A percentile compares a stretch with the other conserved stretches of the same genome.
phyloP scores from a whole-genome alignment of 164 flowering plant genomes.

The Magnolia changhungtana region DNA sequence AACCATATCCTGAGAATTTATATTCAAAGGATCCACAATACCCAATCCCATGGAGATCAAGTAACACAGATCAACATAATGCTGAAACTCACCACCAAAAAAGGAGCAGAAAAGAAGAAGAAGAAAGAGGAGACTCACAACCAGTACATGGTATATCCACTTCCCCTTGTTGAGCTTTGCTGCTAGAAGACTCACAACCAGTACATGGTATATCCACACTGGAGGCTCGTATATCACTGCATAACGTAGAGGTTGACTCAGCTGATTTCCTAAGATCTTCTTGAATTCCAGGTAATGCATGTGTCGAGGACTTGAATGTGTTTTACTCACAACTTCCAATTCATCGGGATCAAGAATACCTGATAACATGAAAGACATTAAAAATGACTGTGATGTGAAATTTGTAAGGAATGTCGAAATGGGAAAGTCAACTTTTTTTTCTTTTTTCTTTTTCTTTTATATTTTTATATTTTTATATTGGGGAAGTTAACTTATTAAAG shows the following conservation, averaged over 20 bases:
- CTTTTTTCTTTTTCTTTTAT: no score
- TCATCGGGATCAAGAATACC: conserved; percentile 93
- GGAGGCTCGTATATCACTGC: conserved; percentile 68
- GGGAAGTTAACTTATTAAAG: not conserved
- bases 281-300: conserved; percentile 57
- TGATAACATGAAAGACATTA: conserved; percentile 17
- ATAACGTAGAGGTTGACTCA: conserved; percentile 70
- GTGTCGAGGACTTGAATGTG: conserved; percentile 39
- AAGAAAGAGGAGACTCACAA: conserved; percentile 33
- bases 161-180: conserved; percentile 19
- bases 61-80: no score
- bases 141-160: conserved; percentile 15
- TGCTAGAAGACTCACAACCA: conserved; percentile 1
- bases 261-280: conserved; percentile 68
- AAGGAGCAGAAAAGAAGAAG: no score
- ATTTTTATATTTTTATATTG: not conserved
- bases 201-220: no score
- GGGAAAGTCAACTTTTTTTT: no score
- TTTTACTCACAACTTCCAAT: conserved; percentile 63
- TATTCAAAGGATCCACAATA: no score
- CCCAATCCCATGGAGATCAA: no score
- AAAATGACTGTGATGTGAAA: not conserved
- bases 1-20: no score
- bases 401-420: not conserved
- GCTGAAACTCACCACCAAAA: no score